phyloP scores from a whole-genome alignment of 2,329 filamentous ascomycete genomes.

The Penicillium sp. region DNA sequence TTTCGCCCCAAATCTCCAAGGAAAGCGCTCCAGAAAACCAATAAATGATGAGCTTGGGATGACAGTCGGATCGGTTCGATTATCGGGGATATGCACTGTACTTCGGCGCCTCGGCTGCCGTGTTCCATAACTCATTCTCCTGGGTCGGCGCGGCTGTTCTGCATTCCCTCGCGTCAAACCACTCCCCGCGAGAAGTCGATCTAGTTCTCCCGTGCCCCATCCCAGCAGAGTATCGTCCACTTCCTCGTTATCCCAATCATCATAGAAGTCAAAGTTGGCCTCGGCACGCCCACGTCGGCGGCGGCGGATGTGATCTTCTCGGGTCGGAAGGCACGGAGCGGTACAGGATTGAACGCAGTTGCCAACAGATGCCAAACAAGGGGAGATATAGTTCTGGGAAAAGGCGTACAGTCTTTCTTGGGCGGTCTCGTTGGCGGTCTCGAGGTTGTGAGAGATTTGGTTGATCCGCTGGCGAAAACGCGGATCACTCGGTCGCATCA shows the following conservation, averaged over 20 bases:
- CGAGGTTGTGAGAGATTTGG: slow-evolving; percentile 83
- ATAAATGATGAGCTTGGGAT: slow-evolving; percentile 81
- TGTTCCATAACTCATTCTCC: slow-evolving; percentile 86
- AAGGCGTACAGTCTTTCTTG: slow-evolving; percentile 87
- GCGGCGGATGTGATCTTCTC: slow-evolving; percentile 67
- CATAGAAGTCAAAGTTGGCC: slow-evolving; percentile 92
- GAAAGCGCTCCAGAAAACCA: slow-evolving; percentile 75
- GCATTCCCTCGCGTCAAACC: slow-evolving; percentile 39
- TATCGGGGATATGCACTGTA: slow-evolving; percentile 46
- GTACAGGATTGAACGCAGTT: slow-evolving; percentile 64
- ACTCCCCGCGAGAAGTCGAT: slow-evolving; percentile 69
- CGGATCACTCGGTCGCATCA: slow-evolving; percentile 65
- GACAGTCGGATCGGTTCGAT: slow-evolving; percentile 67
- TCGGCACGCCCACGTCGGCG: slow-evolving; percentile 65
- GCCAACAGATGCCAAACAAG: slow-evolving; percentile 65
- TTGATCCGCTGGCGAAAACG: slow-evolving; percentile 91
- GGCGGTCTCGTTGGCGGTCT: slow-evolving; percentile 84
- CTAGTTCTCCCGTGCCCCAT: slow-evolving; percentile 81
- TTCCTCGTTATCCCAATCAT: slow-evolving; percentile 79
- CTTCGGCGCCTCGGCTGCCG: slow-evolving; percentile 57
- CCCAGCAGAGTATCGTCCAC: slow-evolving; percentile 57
- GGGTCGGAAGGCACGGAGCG: slow-evolving; percentile 60
- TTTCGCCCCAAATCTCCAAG: slow-evolving; percentile 73
- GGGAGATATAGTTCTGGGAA: slow-evolving; percentile 75
- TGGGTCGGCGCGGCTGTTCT: slow-evolving; percentile 64